A percentile compares a stretch with the other conserved stretches of the same genome.
phyloP scores from a whole-genome alignment of 148 eudicot genomes.

The Arctostaphylos glauca region DNA sequence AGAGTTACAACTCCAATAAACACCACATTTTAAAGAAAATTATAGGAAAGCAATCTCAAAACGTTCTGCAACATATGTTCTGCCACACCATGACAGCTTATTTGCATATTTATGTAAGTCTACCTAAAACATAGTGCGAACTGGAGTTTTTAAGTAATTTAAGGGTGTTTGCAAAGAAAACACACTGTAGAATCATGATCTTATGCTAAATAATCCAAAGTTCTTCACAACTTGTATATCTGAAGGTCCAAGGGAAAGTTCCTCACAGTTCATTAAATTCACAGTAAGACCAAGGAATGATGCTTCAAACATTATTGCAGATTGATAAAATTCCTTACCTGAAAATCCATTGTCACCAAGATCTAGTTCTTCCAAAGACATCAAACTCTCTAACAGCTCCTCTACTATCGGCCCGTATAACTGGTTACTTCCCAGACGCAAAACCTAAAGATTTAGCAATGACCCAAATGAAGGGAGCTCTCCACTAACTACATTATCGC shows the following conservation, averaged over 20 bases:
- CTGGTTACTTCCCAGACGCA: constrained; percentile 58
- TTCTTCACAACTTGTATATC: no score
- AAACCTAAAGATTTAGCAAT: constrained; percentile 57
- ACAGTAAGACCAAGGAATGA: not conserved
- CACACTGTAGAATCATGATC: no score
- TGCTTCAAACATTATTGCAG: no score
- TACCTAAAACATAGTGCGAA: no score
- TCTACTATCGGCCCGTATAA: constrained; percentile 59
- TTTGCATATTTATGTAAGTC: no score
- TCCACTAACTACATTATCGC: constrained; percentile 59
- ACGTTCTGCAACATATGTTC: not conserved
- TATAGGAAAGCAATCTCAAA: not conserved
- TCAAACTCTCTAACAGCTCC: constrained; percentile 47
- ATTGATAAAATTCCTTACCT: constrained; percentile 39
- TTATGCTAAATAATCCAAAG: no score
- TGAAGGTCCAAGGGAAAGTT: no score
- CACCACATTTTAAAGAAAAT: not conserved
- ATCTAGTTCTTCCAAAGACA: constrained; percentile 76
- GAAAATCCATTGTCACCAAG: constrained; percentile 86
- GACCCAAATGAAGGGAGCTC: constrained; percentile 58
- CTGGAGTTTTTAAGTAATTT: no score
- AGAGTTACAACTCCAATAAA: not conserved
- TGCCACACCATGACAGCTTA: not conserved
- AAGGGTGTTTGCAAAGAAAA: no score
- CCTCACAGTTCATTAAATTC: not conserved